These are phyloP conservation scores for Neonectria hederae DNA, from an alignment of 2,329 filamentous ascomycete genomes.

Conservation along the genomic window DNA sequence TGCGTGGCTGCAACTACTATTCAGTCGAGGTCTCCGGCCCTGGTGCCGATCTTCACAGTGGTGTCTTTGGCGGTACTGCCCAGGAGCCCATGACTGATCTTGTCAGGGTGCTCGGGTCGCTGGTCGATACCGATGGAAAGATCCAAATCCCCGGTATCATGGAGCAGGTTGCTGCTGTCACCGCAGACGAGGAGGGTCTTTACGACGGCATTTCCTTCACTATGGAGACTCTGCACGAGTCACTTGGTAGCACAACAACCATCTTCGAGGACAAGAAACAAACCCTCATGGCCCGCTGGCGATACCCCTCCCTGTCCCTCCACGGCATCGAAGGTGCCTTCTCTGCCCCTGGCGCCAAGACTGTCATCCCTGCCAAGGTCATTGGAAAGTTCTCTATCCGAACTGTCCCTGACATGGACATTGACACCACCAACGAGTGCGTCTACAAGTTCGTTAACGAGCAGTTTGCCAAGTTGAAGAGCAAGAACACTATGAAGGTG, in stretches of 20 bases:
- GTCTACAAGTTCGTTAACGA: constrained; percentile 87
- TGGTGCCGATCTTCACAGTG: constrained; percentile 92
- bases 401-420: constrained; percentile 97
- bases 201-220: constrained; percentile 93
- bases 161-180: constrained; percentile 91
- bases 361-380: constrained; percentile 97
- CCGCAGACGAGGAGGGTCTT: constrained; percentile 84
- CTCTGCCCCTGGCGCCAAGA: constrained; percentile 93
- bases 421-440: constrained; percentile 83
- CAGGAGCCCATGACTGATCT: constrained; percentile 99
- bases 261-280: constrained; percentile 90
- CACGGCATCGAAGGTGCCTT: constrained; percentile 97
- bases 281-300: constrained; percentile 96
- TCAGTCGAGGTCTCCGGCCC: constrained; percentile 89
- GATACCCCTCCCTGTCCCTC: constrained; percentile 90
- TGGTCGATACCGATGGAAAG: constrained; percentile 91
- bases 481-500: constrained; percentile 90
- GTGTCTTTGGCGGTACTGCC: constrained; percentile 94
- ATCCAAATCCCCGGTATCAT: constrained; percentile 94
- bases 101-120: constrained; percentile 79
- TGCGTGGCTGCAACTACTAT: constrained; percentile 98
- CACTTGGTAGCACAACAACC: constrained; percentile 86
- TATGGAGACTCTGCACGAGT: constrained; percentile 95
- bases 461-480: constrained; percentile 85
- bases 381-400: constrained; percentile 98